Evolutionary conservation across 2,329 filamentous ascomycete species (phyloP).

Genomic region (Berkeleyomyces rouxiae): DNA sequence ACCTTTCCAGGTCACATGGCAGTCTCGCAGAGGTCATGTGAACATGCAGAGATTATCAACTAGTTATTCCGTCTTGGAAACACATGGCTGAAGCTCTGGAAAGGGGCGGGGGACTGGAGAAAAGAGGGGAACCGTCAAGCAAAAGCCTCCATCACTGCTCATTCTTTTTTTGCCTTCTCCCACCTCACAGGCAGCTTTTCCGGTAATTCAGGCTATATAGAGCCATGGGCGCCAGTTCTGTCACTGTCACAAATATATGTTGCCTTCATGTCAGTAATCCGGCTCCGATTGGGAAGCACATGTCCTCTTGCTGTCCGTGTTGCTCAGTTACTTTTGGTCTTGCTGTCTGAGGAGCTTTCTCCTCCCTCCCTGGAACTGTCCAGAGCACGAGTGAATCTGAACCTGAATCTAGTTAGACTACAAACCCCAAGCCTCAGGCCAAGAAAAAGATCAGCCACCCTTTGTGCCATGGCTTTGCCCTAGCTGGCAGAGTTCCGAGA

Average conservation of each 20-base stretch:
- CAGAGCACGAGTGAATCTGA: background rate
- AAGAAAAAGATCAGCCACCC: background rate
- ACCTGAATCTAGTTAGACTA: background rate
- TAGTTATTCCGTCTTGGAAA: background rate
- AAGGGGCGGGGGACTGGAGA: background rate
- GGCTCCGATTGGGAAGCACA: background rate
- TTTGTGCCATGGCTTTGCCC: background rate
- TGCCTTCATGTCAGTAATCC: too few relatives aligned
- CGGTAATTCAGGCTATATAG: background rate
- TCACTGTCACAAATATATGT: background rate
- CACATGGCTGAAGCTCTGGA: background rate
- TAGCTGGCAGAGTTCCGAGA: background rate
- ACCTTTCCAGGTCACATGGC: slow-evolving; percentile 4
- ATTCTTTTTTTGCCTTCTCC: too few relatives aligned
- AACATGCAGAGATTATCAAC: background rate
- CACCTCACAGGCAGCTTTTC: background rate
- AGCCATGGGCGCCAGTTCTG: too few relatives aligned
- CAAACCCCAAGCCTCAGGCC: background rate
- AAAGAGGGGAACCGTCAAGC: background rate
- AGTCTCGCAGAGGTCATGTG: slow-evolving; percentile 1
- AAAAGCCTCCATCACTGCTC: too few relatives aligned
- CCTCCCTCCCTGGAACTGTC: background rate
- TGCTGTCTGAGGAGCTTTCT: background rate
- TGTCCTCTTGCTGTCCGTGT: background rate
- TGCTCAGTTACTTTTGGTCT: background rate